These are phyloP conservation scores for Leccinum olivaceopallidum DNA, from an alignment of 768 basidiomycete genomes.

Conservation along the genomic window DNA sequence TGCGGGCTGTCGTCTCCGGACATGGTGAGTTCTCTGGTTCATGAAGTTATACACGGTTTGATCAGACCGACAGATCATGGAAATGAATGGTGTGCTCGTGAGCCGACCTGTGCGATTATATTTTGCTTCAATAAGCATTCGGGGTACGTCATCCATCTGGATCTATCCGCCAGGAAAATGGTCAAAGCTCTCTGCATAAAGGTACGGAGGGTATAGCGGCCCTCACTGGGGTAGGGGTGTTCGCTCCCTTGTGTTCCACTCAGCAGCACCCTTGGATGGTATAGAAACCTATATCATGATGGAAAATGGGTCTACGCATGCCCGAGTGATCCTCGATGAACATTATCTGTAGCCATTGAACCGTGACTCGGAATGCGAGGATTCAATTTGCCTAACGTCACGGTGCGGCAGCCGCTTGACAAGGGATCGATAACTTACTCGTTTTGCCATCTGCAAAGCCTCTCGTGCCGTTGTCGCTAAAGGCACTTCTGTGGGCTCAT, in stretches of 20 bases:
- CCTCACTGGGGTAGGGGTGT: slow-evolving; percentile 64
- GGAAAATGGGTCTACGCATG: slow-evolving; percentile 58
- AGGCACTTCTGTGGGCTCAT: no score
- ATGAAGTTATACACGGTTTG: background rate
- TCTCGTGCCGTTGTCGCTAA: no score
- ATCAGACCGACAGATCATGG: slow-evolving; percentile 57
- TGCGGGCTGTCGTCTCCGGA: slow-evolving; percentile 68
- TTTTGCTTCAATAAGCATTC: slow-evolving; percentile 81
- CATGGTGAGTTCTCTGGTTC: slow-evolving; percentile 48
- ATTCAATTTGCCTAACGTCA: background rate
- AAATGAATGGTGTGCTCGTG: slow-evolving; percentile 76
- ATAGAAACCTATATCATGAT: slow-evolving; percentile 67
- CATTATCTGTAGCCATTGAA: slow-evolving; percentile 30
- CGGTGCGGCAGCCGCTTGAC: background rate
- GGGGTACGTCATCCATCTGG: slow-evolving; percentile 42
- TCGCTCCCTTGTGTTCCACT: slow-evolving; percentile 59
- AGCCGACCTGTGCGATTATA: slow-evolving; percentile 57
- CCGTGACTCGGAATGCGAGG: background rate
- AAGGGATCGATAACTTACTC: no score
- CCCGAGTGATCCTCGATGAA: slow-evolving; percentile 50
- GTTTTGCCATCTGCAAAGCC: no score
- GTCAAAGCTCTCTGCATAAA: slow-evolving; percentile 23
- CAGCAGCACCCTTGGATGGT: slow-evolving; percentile 43
- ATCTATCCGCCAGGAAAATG: background rate
- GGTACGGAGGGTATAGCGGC: slow-evolving; percentile 62